Evolutionary conservation across 2,329 filamentous ascomycete species (phyloP), one percentile per base, ranked within the genome.

Genomic region (Amphichorda felina): DNA sequence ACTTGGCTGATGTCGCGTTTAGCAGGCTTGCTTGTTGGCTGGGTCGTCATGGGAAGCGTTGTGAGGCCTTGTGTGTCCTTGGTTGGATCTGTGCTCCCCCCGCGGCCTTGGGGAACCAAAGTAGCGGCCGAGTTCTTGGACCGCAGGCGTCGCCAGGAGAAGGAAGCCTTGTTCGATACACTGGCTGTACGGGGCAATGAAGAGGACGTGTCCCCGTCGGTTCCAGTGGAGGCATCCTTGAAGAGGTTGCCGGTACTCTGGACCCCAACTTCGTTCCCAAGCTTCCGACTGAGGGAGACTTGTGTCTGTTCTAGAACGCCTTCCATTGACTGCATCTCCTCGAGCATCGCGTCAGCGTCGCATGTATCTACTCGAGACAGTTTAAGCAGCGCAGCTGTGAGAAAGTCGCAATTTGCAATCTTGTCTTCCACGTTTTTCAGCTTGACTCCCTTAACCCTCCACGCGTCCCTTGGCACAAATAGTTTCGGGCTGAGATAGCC

Each of bases 251-350:
- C 68, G 3, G 80, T 72, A 5, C 80, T 75, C 39, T 89, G 79
- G 3, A 88, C 75, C 9, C 91, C 91, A 9, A 98, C 91, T 44
- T 98, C 91, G 49, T 70, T 85, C n/a, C 91, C 89, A 4, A 98
- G 71, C 50, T 87, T 94, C 53, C 93, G 89, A 5, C 74, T 64
- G 29, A 96, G 64, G 4, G 72, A 68, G 1, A 68, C 61, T 55
- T 95, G 88, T 0, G 88, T 83, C 53, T 89, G 82, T 50, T 96
- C 89, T 21, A 98, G 68, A 21, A 95, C 72, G 26, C 69, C 68
- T 56, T 98, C 91, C 4, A 98, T 67, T 2, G 77, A 70, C 54
- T 96, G 87, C 80, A 98, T 91, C 56, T 98, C 91, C 47, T 94
- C 87, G 13, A 94, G 67, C 15, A 96, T 78, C 1, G 87, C 85